phyloP scores from a whole-genome alignment of 1,139 yeast genomes.

The Scheffersomyces illinoinensis region DNA sequence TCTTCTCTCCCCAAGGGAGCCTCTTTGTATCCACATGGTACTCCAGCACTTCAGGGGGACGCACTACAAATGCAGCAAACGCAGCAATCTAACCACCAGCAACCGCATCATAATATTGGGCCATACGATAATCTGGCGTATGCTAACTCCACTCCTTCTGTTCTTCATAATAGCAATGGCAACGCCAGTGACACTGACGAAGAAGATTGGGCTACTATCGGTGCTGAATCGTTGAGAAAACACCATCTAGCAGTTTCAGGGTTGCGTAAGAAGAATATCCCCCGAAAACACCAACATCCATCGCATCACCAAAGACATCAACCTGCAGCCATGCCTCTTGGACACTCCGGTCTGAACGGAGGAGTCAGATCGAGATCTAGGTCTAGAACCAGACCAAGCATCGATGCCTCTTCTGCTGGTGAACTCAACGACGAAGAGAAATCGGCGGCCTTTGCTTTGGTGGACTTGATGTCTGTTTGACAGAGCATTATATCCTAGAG shows the following conservation, averaged over 20 bases:
- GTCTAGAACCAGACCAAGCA: neutral
- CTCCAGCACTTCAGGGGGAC: conserved; percentile 6
- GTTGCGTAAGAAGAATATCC: neutral
- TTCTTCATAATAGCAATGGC: conserved; percentile 7
- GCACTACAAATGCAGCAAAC: conserved; percentile 5
- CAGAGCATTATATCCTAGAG: neutral
- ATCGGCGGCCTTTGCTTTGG: conserved; percentile 63
- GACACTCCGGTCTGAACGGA: neutral
- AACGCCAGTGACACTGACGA: conserved; percentile 70
- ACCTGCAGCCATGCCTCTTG: no score
- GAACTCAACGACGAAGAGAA: conserved; percentile 41
- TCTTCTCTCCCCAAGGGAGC: conserved; percentile 24
- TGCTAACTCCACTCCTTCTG: conserved; percentile 13
- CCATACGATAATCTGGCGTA: conserved; percentile 11
- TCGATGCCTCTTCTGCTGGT: conserved; percentile 1
- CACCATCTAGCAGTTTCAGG: neutral
- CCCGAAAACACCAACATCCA: neutral
- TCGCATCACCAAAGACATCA: neutral
- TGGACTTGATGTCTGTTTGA: conserved; percentile 51
- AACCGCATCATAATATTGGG: conserved; percentile 8
- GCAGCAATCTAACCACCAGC: conserved; percentile 1
- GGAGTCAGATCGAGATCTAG: neutral
- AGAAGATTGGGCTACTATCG: conserved; percentile 92
- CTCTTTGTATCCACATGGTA: conserved; percentile 4
- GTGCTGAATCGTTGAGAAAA: conserved; percentile 62